A percentile compares a stretch with the other conserved stretches of the same genome.
Evolutionary conservation across 1,284 basidiomycete species (phyloP).

Genomic region (Ustilago lituana): DNA sequence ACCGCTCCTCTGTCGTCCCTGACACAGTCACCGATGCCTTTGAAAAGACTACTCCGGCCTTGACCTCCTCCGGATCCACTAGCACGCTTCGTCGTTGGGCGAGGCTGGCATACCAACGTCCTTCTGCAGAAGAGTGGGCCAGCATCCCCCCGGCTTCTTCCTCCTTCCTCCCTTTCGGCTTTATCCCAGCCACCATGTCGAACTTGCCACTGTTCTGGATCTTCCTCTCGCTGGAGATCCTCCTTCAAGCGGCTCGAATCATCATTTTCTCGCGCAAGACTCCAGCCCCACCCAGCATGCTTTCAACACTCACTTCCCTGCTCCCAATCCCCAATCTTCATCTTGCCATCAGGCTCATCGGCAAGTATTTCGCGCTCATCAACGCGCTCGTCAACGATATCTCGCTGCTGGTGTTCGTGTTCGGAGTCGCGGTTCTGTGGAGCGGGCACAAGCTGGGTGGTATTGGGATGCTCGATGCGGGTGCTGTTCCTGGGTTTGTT

Average conservation of each 20-base stretch:
- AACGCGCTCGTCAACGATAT: slow-evolving; percentile 51
- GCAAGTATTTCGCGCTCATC: slow-evolving; percentile 39
- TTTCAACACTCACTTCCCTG: slow-evolving; percentile 26
- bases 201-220: slow-evolving; percentile 62
- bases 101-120: slow-evolving; percentile 49
- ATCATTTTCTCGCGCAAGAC: slow-evolving; percentile 35
- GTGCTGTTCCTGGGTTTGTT: background rate
- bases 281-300: slow-evolving; percentile 34
- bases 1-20: slow-evolving; percentile 26
- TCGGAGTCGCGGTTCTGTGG: slow-evolving; percentile 50
- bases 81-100: slow-evolving; percentile 53
- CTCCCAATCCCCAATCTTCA: slow-evolving; percentile 42
- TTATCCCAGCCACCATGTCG: background rate
- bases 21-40: slow-evolving; percentile 11
- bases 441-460: slow-evolving; percentile 28
- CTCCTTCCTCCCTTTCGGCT: background rate
- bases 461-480: slow-evolving; percentile 19
- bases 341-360: slow-evolving; percentile 17
- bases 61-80: background rate
- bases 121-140: slow-evolving; percentile 23
- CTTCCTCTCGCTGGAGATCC: slow-evolving; percentile 60
- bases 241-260: slow-evolving; percentile 55
- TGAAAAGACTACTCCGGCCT: slow-evolving; percentile 3
- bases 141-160: background rate
- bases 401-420: slow-evolving; percentile 53